A percentile compares a stretch with the other conserved stretches of the same genome.
Conservation (phyloP, 164 flowering plant genomes). For the Cinnamomum chago region DNA sequence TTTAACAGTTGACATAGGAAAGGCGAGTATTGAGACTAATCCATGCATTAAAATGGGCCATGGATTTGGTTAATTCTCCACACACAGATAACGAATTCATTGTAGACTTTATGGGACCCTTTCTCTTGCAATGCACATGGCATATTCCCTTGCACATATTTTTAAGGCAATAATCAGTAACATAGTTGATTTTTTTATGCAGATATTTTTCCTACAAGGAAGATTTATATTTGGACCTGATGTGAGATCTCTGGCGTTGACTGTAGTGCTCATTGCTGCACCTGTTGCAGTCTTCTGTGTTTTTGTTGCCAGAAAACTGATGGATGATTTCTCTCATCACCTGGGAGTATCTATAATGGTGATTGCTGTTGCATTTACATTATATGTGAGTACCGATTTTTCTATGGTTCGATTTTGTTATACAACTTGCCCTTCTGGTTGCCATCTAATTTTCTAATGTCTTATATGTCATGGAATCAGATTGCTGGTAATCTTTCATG, state of each 20-base stretch:
- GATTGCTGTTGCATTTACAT: slow-evolving; percentile 59
- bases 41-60: no score
- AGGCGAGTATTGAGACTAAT: no score
- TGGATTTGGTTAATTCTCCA: no score
- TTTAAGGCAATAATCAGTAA: not conserved
- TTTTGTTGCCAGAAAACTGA: slow-evolving; percentile 79
- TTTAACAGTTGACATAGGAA: no score
- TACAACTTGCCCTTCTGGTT: not conserved
- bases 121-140: no score
- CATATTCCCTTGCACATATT: not conserved
- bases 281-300: slow-evolving; percentile 75
- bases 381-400: slow-evolving; percentile 49
- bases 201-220: slow-evolving; percentile 86
- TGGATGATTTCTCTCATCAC: slow-evolving; percentile 59
- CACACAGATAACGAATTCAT: no score
- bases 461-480: not conserved
- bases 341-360: slow-evolving; percentile 72
- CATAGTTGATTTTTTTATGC: slow-evolving; percentile 22
- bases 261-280: slow-evolving; percentile 76
- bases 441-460: not conserved
- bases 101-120: no score
- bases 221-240: slow-evolving; percentile 95
- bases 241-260: slow-evolving; percentile 76
- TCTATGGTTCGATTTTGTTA: no score
- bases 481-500: not conserved